Evolutionary conservation across 2,329 filamentous ascomycete species (phyloP).

Genomic region (Lasiodiplodia sp.): DNA sequence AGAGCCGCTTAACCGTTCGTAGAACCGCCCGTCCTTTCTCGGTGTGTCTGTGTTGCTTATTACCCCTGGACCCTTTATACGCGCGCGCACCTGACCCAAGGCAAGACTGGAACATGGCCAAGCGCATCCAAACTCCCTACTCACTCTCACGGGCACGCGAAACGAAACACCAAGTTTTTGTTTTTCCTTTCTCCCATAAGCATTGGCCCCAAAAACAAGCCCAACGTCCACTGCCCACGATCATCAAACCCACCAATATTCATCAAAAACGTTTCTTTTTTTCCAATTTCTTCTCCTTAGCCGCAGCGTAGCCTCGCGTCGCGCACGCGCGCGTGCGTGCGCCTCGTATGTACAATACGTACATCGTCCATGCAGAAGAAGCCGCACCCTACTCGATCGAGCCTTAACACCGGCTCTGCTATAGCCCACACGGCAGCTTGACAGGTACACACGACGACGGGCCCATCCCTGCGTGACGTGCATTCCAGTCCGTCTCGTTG

Average conservation of each 20-base stretch:
- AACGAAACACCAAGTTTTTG: no score
- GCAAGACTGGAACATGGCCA: no score
- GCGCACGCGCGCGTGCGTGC: neutral
- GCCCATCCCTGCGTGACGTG: neutral
- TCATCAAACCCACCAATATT: neutral
- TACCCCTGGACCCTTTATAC: no score
- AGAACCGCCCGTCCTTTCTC: no score
- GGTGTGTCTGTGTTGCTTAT: no score
- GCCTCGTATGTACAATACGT: neutral
- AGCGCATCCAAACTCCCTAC: no score
- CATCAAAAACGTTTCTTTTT: neutral
- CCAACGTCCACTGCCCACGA: no score
- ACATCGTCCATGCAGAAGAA: neutral
- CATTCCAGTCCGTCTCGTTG: neutral
- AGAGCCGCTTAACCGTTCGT: no score
- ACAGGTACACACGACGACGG: neutral
- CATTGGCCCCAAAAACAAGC: neutral
- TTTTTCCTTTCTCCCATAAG: no score
- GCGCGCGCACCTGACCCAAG: no score
- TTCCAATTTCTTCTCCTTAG: neutral
- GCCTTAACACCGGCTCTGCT: neutral
- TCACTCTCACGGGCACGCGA: no score
- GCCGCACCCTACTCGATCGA: neutral
- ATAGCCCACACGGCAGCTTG: neutral
- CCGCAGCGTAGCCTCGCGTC: neutral